Conservation (phyloP, 2,329 filamentous ascomycete species). For the Penicillium thymicola region DNA sequence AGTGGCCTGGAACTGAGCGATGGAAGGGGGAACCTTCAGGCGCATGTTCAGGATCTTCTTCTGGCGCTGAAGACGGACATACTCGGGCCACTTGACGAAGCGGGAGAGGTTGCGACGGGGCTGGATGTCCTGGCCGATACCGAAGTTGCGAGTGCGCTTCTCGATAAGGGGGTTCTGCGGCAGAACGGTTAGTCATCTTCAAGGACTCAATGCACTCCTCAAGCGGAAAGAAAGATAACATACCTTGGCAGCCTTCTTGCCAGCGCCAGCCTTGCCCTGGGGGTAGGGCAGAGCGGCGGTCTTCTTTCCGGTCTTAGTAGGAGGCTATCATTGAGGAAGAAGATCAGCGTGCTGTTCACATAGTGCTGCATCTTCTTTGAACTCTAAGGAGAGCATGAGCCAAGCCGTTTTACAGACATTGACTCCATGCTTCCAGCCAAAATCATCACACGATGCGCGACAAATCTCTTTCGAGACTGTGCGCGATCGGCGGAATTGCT, state of each 20-base stretch:
- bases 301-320: slow-evolving; percentile 90
- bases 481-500: slow-evolving; percentile 39
- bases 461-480: slow-evolving; percentile 31
- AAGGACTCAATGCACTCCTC: slow-evolving; percentile 3
- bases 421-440: slow-evolving; percentile 53
- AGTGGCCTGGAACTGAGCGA: slow-evolving; percentile 96
- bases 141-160: slow-evolving; percentile 96
- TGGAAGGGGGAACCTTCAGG: slow-evolving; percentile 95
- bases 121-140: slow-evolving; percentile 98
- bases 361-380: slow-evolving; percentile 73
- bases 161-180: slow-evolving; percentile 95
- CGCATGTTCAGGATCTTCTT: slow-evolving; percentile 97
- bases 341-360: slow-evolving; percentile 81
- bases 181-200: slow-evolving; percentile 14
- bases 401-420: slow-evolving; percentile 52
- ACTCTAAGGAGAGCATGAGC: slow-evolving; percentile 76
- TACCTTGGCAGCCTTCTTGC: slow-evolving; percentile 97
- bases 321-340: slow-evolving; percentile 99
- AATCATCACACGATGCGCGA: slow-evolving; percentile 40
- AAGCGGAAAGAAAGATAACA: slow-evolving; percentile 42
- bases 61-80: slow-evolving; percentile 94
- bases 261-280: slow-evolving; percentile 77
- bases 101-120: slow-evolving; percentile 90
- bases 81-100: slow-evolving; percentile 99
- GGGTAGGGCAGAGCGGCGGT: slow-evolving; percentile 95